These are phyloP conservation scores for Mortierella sp. DNA, from an alignment of 371 early-diverging fungal genomes.

Conservation along the genomic window DNA sequence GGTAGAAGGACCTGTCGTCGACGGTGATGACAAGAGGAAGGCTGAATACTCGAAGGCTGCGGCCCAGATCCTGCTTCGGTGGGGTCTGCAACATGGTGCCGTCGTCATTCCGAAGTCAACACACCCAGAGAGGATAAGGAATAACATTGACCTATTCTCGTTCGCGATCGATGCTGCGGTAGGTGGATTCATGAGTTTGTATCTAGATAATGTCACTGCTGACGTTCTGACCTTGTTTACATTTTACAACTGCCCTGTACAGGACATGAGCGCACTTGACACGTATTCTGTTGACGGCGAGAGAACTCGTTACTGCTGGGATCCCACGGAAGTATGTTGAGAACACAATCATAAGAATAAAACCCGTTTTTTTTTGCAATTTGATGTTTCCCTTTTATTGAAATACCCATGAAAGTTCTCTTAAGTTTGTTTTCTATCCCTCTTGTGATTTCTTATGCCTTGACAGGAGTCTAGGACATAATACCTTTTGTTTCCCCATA, in stretches of 20 bases:
- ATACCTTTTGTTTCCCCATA: conserved; percentile 31
- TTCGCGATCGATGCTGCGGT: conserved; percentile 62
- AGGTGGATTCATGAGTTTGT: conserved; percentile 13
- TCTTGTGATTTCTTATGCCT: conserved; percentile 7
- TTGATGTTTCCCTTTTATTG: conserved; percentile 4
- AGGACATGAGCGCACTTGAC: conserved; percentile 72
- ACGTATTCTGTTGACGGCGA: conserved; percentile 50
- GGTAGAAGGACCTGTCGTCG: neutral
- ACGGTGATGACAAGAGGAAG: neutral
- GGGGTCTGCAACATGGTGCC: conserved; percentile 78
- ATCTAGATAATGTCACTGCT: no score
- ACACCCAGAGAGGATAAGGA: conserved; percentile 58
- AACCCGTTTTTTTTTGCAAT: neutral
- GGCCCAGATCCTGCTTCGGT: conserved; percentile 82
- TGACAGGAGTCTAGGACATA: no score
- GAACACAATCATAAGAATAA: neutral
- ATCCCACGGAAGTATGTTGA: conserved; percentile 60
- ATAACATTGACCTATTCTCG: conserved; percentile 63
- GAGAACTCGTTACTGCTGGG: conserved; percentile 79
- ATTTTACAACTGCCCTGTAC: neutral
- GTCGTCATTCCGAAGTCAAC: conserved; percentile 78
- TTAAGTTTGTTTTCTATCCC: conserved; percentile 13
- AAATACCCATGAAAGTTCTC: no score
- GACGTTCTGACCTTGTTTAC: no score
- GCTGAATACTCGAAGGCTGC: conserved; percentile 48